Evolutionary conservation across 257 asterid genomes (phyloP), one percentile per base, ranked within the genome.

Genomic region (Anisodus tanguticus): DNA sequence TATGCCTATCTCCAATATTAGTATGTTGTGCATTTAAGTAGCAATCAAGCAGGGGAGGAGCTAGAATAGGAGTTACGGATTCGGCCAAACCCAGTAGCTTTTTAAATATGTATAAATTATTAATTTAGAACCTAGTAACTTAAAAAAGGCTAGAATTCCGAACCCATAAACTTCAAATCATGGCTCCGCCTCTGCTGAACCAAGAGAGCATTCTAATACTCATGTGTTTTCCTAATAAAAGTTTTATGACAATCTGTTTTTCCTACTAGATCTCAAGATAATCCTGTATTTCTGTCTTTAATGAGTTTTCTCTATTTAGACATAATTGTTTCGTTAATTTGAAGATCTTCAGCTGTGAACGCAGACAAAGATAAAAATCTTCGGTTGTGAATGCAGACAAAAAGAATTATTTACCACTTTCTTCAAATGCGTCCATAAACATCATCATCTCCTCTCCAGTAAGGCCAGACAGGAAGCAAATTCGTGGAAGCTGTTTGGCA

Each of bases 361-460:
- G 47, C 47, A 26, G 47, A 26, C 35, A 31, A 31, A 31, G 35
- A 31, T 31, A 31, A 31, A 31, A 31, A 31, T 31, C 35, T 76
- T 6, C 0, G 15, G 45, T 4, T 22, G 47, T 51, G 62, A 76
- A 76, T 26, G 47, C 47, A 26, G 47, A 26, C 37, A 26, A 13
- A 8, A 26, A 13, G n/a, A 51, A 0, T 0, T 26, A 51, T 64
- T 92, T 94, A 95, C 99, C 98, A 84, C 90, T 91, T 88, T 91
- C 97, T 19, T 95, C 91, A 79, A 96, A 96, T 88, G 92, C 95
- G 55, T 94, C 98, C 35, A 96, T 93, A 90, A 96, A 91, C 98
- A 94, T 92, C 98, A 94, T 93, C 97, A 94, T 96, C 94, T 96
- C 99, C 90, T 96, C 99, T 55, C 99, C 99, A 3, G 91, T 91